Percentiles rank a stretch among this genome's conserved stretches.
Conservation (phyloP, 495 filamentous ascomycete genomes). For the Hypoxylon trugodes region DNA sequence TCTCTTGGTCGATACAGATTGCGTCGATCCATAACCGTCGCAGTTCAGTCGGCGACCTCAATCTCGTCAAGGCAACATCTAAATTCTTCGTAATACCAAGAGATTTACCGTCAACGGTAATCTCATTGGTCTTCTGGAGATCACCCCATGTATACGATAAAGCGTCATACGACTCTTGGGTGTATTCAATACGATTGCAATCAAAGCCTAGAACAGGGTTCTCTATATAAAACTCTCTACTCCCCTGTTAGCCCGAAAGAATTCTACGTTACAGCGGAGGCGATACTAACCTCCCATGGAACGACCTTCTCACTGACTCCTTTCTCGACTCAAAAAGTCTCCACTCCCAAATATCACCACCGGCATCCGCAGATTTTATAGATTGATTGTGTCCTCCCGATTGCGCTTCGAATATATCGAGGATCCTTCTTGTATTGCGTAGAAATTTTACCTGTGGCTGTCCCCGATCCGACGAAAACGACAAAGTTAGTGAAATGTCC, state of each 20-base stretch:
- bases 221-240: conserved; percentile 16
- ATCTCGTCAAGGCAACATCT: conserved; percentile 7
- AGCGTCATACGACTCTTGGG: conserved; percentile 15
- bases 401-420: conserved; percentile 19
- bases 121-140: conserved; percentile 20
- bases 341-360: conserved; percentile 15
- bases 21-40: conserved; percentile 27
- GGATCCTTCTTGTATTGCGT: conserved; percentile 13
- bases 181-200: conserved; percentile 7
- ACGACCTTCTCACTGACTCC: not conserved
- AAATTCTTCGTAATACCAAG: conserved; percentile 31
- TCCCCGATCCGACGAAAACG: not conserved
- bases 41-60: conserved; percentile 7
- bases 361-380: not conserved
- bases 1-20: conserved; percentile 28
- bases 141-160: conserved; percentile 42
- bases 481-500: not conserved
- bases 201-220: conserved; percentile 9
- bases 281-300: conserved; percentile 11
- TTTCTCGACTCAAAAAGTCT: conserved; percentile 9
- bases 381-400: conserved; percentile 5
- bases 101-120: conserved; percentile 13
- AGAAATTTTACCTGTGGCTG: conserved; percentile 1
- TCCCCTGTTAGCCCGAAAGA: not conserved
- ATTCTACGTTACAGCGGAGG: not conserved